Percentiles rank a stretch among this genome's conserved stretches.
Evolutionary conservation across 1,139 yeast species (phyloP).

Genomic region (Pichia sp.): DNA sequence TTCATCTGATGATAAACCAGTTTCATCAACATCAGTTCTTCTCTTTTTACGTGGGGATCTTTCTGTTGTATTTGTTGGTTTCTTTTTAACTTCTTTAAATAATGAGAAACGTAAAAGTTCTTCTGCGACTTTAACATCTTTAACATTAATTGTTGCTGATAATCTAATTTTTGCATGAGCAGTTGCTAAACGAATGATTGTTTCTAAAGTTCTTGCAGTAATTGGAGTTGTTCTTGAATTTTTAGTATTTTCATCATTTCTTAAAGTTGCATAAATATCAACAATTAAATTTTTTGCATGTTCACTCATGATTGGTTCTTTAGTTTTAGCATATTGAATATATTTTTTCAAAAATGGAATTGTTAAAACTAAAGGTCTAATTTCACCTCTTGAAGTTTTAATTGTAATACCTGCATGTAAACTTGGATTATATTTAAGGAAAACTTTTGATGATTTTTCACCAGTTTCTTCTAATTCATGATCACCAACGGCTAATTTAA

Average conservation of each 20-base stretch:
- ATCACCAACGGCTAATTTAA: conserved; percentile 78
- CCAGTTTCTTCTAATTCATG: conserved; percentile 16
- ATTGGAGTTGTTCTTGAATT: conserved; percentile 89
- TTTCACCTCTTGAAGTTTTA: conserved; percentile 26
- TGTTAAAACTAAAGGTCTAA: conserved; percentile 60
- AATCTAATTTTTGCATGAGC: conserved; percentile 96
- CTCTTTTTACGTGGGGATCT: conserved; percentile 28
- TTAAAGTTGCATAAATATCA: conserved; percentile 66
- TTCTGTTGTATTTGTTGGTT: conserved; percentile 9
- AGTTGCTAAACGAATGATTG: conserved; percentile 88
- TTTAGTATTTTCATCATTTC: conserved; percentile 75
- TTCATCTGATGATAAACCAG: conserved; percentile 14
- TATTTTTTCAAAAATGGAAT: conserved; percentile 88
- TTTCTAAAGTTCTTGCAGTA: conserved; percentile 96
- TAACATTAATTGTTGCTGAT: conserved; percentile 63
- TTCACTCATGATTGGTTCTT: conserved; percentile 76
- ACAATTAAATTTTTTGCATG: conserved; percentile 81
- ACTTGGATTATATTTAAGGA: conserved; percentile 62
- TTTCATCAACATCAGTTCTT: conserved; percentile 17
- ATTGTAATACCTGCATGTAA: conserved; percentile 70
- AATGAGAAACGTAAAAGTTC: conserved; percentile 78
- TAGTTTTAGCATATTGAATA: conserved; percentile 87
- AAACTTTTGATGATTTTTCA: conserved; percentile 14
- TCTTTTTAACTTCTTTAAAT: conserved; percentile 59
- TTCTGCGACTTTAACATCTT: conserved; percentile 85